A percentile compares a stretch with the other conserved stretches of the same genome.
Evolutionary conservation across 1,284 basidiomycete genomes (phyloP).

Genomic region (Sanguinoderma infundibulare): DNA sequence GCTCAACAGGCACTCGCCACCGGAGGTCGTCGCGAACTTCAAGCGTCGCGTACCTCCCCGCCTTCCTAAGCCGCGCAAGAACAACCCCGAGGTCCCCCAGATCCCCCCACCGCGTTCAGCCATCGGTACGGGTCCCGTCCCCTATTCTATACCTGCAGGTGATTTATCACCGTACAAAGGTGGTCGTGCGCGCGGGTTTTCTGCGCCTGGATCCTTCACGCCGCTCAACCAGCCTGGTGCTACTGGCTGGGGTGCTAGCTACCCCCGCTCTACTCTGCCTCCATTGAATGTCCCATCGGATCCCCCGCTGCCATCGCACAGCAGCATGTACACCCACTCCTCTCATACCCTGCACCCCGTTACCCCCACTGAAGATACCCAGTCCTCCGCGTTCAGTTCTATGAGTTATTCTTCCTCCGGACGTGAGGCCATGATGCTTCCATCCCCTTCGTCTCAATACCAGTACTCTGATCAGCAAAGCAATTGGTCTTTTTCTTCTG

Average conservation of each 20-base stretch:
- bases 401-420: constrained; percentile 53
- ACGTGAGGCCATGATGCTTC: constrained; percentile 45
- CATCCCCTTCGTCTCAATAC: constrained; percentile 58
- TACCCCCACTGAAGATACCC: constrained; percentile 68
- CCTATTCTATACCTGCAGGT: constrained; percentile 59
- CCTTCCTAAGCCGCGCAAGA: constrained; percentile 80
- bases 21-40: constrained; percentile 87
- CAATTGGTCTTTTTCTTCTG: constrained; percentile 65
- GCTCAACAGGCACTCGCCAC: constrained; percentile 83
- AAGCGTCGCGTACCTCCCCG: constrained; percentile 93
- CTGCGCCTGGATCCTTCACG: constrained; percentile 77
- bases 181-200: constrained; percentile 76
- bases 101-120: constrained; percentile 77
- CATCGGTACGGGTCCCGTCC: constrained; percentile 64
- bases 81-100: constrained; percentile 62
- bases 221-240: constrained; percentile 62
- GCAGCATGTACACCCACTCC: constrained; percentile 54
- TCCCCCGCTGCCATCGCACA: constrained; percentile 58
- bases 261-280: constrained; percentile 71
- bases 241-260: constrained; percentile 60
- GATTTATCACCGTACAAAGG: constrained; percentile 47
- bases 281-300: constrained; percentile 83
- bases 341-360: constrained; percentile 66
- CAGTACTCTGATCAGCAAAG: constrained; percentile 55
- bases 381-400: constrained; percentile 57